These are phyloP conservation scores for Alternaria gansuensis DNA, from an alignment of 2,329 filamentous ascomycete species.

Conservation along the genomic window DNA sequence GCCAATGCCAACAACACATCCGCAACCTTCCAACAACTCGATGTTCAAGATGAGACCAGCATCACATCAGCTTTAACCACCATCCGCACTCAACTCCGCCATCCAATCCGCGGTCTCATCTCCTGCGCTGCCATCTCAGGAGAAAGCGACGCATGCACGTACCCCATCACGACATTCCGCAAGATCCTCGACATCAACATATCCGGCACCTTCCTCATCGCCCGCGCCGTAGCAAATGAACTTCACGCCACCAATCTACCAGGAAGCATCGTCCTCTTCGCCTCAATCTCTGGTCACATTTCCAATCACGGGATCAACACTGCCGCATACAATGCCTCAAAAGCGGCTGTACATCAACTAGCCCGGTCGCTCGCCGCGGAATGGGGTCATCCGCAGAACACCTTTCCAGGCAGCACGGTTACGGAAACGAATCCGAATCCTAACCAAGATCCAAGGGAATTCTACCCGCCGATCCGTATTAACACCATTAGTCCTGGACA, in stretches of 20 bases:
- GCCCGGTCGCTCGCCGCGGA: slow-evolving; percentile 62
- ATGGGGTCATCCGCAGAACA: slow-evolving; percentile 53
- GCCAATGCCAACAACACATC: slow-evolving; percentile 22
- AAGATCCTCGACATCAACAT: slow-evolving; percentile 52
- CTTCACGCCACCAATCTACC: slow-evolving; percentile 43
- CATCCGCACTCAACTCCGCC: slow-evolving; percentile 22
- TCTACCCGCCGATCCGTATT: slow-evolving; percentile 57
- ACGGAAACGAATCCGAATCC: slow-evolving; percentile 32
- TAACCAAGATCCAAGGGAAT: slow-evolving; percentile 17
- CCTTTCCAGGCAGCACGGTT: slow-evolving; percentile 49
- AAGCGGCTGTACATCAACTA: slow-evolving; percentile 64
- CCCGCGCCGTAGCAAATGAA: slow-evolving; percentile 45
- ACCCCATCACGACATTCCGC: slow-evolving; percentile 45
- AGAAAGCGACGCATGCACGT: slow-evolving; percentile 46
- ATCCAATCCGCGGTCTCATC: slow-evolving; percentile 39
- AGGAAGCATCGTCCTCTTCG: slow-evolving; percentile 53
- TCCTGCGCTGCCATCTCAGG: slow-evolving; percentile 44
- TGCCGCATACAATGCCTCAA: slow-evolving; percentile 63
- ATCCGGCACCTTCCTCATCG: slow-evolving; percentile 50
- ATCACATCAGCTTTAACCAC: slow-evolving; percentile 24
- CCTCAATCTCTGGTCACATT: slow-evolving; percentile 50
- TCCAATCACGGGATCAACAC: slow-evolving; percentile 54
- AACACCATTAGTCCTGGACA: slow-evolving; percentile 65
- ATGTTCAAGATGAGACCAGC: slow-evolving; percentile 35
- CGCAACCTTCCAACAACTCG: slow-evolving; percentile 29